These are phyloP conservation scores for Rhinocladiella mackenziei DNA, from an alignment of 2,329 filamentous ascomycete genomes.

Conservation along the genomic window DNA sequence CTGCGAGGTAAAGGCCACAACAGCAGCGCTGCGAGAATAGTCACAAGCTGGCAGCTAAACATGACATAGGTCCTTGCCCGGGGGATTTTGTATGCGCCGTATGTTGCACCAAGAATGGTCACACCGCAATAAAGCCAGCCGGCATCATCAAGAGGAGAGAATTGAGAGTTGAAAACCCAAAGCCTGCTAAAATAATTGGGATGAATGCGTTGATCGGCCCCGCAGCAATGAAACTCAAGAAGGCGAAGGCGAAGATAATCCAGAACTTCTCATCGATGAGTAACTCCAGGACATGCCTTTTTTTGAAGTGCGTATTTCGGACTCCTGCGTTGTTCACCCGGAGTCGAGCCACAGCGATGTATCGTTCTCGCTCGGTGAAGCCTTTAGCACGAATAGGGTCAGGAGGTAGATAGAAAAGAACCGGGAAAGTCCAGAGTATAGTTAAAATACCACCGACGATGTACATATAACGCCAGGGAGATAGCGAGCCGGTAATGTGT, in stretches of 20 bases:
- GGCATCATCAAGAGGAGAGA: conserved; percentile 60
- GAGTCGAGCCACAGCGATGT: conserved; percentile 62
- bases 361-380: conserved; percentile 56
- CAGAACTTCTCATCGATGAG: conserved; percentile 57
- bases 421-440: conserved; percentile 54
- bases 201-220: conserved; percentile 61
- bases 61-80: conserved; percentile 40
- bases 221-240: conserved; percentile 64
- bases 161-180: conserved; percentile 60
- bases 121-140: conserved; percentile 39
- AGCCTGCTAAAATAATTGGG: conserved; percentile 61
- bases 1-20: conserved; percentile 44
- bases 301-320: conserved; percentile 58
- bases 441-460: conserved; percentile 61
- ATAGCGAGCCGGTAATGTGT: conserved; percentile 55
- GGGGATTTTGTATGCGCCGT: conserved; percentile 38
- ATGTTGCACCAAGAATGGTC: conserved; percentile 40
- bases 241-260: conserved; percentile 64
- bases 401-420: conserved; percentile 62
- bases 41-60: conserved; percentile 41
- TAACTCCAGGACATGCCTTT: conserved; percentile 55
- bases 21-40: conserved; percentile 41
- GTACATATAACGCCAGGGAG: conserved; percentile 68
- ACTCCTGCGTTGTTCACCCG: conserved; percentile 61
- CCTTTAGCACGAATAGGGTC: conserved; percentile 67